Evolutionary conservation across 192 early-diverging fungal species (phyloP).

Genomic region (Dissophora globulifera): DNA sequence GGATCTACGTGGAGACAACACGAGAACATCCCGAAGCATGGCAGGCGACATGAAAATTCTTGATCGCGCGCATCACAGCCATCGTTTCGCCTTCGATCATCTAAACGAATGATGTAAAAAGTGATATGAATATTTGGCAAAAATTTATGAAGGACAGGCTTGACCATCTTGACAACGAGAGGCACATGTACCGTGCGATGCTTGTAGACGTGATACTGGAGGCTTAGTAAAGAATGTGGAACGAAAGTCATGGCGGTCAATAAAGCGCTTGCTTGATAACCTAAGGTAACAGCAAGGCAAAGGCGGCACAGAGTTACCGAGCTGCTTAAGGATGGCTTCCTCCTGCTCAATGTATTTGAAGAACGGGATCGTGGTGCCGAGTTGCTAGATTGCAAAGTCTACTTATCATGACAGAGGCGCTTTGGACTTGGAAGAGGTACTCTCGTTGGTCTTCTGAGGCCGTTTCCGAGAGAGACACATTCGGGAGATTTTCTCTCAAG

Average conservation of each 20-base stretch:
- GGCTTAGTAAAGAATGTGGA: not conserved
- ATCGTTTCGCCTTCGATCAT: constrained; percentile 15
- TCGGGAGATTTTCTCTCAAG: too few relatives aligned
- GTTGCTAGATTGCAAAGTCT: constrained; percentile 28
- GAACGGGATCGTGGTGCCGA: constrained; percentile 12
- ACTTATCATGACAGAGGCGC: not conserved
- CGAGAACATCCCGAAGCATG: constrained; percentile 11
- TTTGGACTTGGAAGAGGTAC: not conserved
- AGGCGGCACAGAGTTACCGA: constrained; percentile 2
- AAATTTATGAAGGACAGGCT: not conserved
- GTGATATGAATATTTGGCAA: not conserved
- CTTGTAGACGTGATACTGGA: constrained; percentile 6
- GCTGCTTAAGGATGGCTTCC: constrained; percentile 18
- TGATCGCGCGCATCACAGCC: constrained; percentile 19
- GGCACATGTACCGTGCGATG: constrained; percentile 7
- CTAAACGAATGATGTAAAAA: not conserved
- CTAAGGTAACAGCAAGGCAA: not conserved
- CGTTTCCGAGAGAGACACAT: too few relatives aligned
- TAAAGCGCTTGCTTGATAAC: not conserved
- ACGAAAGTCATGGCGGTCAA: not conserved
- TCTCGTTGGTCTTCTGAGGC: not conserved
- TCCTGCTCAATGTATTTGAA: constrained; percentile 4
- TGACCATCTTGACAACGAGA: not conserved
- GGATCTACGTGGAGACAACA: constrained; percentile 15
- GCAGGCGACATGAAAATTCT: constrained; percentile 8